Evolutionary conservation across 495 filamentous ascomycete species (phyloP).

Genomic region (Trichocladium antarcticum): DNA sequence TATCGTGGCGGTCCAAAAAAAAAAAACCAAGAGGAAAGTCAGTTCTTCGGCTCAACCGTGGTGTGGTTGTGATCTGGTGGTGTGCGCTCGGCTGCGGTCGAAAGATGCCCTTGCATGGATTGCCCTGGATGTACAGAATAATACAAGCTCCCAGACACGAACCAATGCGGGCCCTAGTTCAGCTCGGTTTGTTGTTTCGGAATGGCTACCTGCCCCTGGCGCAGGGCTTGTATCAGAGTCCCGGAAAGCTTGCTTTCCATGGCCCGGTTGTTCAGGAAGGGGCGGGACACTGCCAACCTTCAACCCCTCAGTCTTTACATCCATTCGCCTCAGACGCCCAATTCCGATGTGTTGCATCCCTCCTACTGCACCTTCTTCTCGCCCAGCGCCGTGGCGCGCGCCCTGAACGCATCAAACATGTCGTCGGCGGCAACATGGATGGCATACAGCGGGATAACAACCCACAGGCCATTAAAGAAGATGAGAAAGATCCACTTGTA

Average conservation of each 20-base stretch:
- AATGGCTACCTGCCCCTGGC: constrained; percentile 9
- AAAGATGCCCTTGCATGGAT: too few relatives aligned
- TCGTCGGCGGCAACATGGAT: constrained; percentile 55
- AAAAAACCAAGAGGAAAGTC: too few relatives aligned
- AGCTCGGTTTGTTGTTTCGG: constrained; percentile 1
- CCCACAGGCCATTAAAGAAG: constrained; percentile 91
- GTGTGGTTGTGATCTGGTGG: too few relatives aligned
- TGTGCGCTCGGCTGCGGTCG: too few relatives aligned
- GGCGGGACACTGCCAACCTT: too few relatives aligned
- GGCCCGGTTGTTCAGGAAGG: background rate
- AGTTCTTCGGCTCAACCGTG: too few relatives aligned
- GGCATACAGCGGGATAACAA: constrained; percentile 66
- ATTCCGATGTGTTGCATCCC: background rate
- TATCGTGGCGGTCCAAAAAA: too few relatives aligned
- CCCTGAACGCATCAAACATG: constrained; percentile 45
- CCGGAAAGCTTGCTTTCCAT: constrained; percentile 2
- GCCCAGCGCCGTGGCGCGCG: constrained; percentile 17
- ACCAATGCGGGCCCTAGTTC: background rate
- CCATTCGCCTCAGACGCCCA: background rate
- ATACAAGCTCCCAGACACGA: too few relatives aligned
- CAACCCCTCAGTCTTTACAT: too few relatives aligned
- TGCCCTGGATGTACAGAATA: too few relatives aligned
- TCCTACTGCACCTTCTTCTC: constrained; percentile 26
- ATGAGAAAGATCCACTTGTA: constrained; percentile 80
- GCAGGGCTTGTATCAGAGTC: constrained; percentile 4